A percentile compares a stretch with the other conserved stretches of the same genome.
Evolutionary conservation across 2,329 filamentous ascomycete genomes (phyloP).

Genomic region (Colletotrichum nymphaeae): DNA sequence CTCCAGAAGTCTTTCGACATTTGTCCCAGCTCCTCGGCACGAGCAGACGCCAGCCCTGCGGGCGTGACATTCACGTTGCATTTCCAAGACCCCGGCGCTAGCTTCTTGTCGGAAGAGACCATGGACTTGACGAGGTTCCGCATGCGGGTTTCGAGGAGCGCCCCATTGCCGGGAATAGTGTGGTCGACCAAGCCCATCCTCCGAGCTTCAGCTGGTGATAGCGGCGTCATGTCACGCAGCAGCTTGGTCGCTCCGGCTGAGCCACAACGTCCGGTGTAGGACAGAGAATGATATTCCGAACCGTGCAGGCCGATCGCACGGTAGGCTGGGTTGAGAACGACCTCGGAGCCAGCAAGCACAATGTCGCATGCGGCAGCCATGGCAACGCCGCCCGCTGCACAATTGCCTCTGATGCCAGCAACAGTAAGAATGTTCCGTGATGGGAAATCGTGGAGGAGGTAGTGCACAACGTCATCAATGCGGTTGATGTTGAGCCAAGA

Average conservation of each 20-base stretch:
- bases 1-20: slow-evolving; percentile 57
- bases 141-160: slow-evolving; percentile 48
- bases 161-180: slow-evolving; percentile 47
- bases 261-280: slow-evolving; percentile 52
- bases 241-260: slow-evolving; percentile 43
- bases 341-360: slow-evolving; percentile 50
- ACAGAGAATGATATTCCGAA: slow-evolving; percentile 55
- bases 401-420: slow-evolving; percentile 53
- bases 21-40: slow-evolving; percentile 51
- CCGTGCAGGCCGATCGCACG: slow-evolving; percentile 49
- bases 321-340: slow-evolving; percentile 55
- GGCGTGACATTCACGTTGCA: slow-evolving; percentile 45
- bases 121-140: slow-evolving; percentile 47
- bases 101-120: slow-evolving; percentile 36
- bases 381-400: slow-evolving; percentile 55
- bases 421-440: slow-evolving; percentile 48
- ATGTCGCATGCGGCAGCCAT: slow-evolving; percentile 51
- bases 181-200: slow-evolving; percentile 52
- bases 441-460: slow-evolving; percentile 51
- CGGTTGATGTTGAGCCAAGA: slow-evolving; percentile 58
- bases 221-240: slow-evolving; percentile 50
- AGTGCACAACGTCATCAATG: slow-evolving; percentile 53
- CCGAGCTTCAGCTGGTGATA: slow-evolving; percentile 50
- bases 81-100: slow-evolving; percentile 46
- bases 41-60: slow-evolving; percentile 44